Conservation (phyloP, 805 yeast species). For the Zygosaccharomyces rouxii region DNA sequence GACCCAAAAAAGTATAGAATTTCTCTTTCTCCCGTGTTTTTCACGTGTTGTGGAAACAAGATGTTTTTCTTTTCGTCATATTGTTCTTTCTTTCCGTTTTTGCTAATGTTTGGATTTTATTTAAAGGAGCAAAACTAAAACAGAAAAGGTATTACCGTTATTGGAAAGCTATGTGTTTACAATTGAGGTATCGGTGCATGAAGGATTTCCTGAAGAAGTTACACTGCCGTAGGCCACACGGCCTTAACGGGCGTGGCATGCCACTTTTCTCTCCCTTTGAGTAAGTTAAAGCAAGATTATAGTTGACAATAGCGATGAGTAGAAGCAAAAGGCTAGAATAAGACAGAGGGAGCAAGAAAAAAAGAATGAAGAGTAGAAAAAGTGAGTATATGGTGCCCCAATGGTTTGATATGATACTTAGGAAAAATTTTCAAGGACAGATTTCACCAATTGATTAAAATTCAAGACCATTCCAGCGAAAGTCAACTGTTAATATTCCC, state of each 20-base stretch:
- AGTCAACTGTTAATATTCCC: too few species aligned
- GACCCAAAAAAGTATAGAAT: background rate
- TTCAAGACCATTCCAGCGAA: background rate
- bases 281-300: background rate
- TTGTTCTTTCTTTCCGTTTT: background rate
- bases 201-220: background rate
- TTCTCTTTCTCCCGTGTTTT: background rate
- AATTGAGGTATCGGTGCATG: background rate
- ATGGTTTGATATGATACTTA: background rate
- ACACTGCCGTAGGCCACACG: background rate
- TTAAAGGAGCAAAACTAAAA: conserved; percentile 1
- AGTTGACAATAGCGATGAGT: background rate
- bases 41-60: background rate
- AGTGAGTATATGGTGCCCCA: background rate
- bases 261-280: background rate
- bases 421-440: background rate
- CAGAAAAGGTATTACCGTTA: background rate
- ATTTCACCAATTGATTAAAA: background rate
- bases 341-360: background rate
- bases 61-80: background rate
- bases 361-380: background rate
- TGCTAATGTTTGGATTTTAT: background rate
- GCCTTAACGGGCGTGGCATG: background rate
- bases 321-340: background rate
- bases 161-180: background rate